Percentiles rank a stretch among this genome's conserved stretches.
These are phyloP conservation scores for Microstegium vimineum DNA, from an alignment of 176 grass and related monocot genomes.

Conservation along the genomic window DNA sequence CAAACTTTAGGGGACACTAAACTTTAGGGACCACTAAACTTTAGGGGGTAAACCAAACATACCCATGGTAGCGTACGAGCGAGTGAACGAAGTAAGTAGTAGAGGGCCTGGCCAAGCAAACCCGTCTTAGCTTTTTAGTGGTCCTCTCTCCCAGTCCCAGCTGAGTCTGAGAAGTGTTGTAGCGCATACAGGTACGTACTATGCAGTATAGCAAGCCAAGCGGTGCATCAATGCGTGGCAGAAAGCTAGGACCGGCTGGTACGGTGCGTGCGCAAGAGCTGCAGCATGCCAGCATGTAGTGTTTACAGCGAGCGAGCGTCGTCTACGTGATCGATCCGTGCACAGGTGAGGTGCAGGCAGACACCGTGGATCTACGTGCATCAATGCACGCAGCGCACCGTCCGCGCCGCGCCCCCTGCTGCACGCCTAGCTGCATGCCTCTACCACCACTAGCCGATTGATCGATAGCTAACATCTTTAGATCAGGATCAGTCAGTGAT, in stretches of 20 bases:
- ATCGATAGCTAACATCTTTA: too few relatives aligned
- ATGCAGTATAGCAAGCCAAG: background rate
- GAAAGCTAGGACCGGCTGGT: background rate
- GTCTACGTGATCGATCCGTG: background rate
- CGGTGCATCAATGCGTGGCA: constrained; percentile 9
- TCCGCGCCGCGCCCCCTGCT: background rate
- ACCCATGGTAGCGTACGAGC: too few relatives aligned
- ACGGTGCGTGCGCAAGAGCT: background rate
- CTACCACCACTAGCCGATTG: too few relatives aligned
- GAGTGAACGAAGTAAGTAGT: too few relatives aligned
- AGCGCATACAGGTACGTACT: background rate
- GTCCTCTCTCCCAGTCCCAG: background rate
- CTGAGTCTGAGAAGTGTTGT: too few relatives aligned
- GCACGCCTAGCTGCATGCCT: background rate
- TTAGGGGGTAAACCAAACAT: too few relatives aligned
- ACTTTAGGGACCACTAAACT: too few relatives aligned
- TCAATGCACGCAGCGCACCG: background rate
- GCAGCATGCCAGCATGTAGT: too few relatives aligned
- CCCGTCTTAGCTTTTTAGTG: too few relatives aligned
- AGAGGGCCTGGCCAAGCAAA: background rate
- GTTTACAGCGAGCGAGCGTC: background rate
- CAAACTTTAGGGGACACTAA: too few relatives aligned
- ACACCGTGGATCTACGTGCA: background rate
- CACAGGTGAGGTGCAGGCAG: too few relatives aligned
- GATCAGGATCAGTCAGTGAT: too few relatives aligned